A percentile compares a stretch with the other conserved stretches of the same genome.
Evolutionary conservation across 139 green algal genomes (phyloP).

Genomic region (Picochlorum costavermella): DNA sequence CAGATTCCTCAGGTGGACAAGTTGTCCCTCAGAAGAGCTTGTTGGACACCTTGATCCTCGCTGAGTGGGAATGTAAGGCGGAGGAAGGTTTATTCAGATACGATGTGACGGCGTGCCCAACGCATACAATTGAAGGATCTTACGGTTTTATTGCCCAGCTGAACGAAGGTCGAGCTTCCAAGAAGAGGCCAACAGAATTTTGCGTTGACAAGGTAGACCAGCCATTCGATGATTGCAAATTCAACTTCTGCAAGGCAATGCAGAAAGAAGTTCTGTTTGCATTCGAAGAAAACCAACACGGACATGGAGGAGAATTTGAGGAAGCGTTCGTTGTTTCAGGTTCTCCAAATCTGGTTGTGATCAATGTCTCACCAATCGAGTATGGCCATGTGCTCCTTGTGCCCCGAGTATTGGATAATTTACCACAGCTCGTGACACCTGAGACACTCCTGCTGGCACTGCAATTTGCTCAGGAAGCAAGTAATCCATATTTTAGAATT

Average conservation of each 20-base stretch:
- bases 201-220: conserved; percentile 80
- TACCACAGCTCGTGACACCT: conserved; percentile 52
- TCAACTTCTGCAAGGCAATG: conserved; percentile 96
- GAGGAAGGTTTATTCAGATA: conserved; percentile 80
- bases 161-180: conserved; percentile 88
- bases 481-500: conserved; percentile 87
- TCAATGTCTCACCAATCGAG: conserved; percentile 98
- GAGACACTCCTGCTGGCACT: conserved; percentile 71
- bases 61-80: conserved; percentile 67
- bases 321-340: conserved; percentile 1
- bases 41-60: conserved; percentile 56
- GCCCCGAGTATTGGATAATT: conserved; percentile 64
- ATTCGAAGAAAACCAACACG: conserved; percentile 49
- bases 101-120: conserved; percentile 83
- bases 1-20: neutral
- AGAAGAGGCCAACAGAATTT: conserved; percentile 97
- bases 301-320: conserved; percentile 10
- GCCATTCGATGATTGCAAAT: conserved; percentile 87
- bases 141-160: conserved; percentile 88
- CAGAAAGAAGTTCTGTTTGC: conserved; percentile 86
- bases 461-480: conserved; percentile 72
- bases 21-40: conserved; percentile 30
- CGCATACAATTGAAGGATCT: conserved; percentile 69
- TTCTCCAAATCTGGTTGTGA: conserved; percentile 82
- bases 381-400: conserved; percentile 97